These are phyloP conservation scores for Carex sylvatica DNA, from an alignment of 202 grass and related monocot species.

Conservation along the genomic window DNA sequence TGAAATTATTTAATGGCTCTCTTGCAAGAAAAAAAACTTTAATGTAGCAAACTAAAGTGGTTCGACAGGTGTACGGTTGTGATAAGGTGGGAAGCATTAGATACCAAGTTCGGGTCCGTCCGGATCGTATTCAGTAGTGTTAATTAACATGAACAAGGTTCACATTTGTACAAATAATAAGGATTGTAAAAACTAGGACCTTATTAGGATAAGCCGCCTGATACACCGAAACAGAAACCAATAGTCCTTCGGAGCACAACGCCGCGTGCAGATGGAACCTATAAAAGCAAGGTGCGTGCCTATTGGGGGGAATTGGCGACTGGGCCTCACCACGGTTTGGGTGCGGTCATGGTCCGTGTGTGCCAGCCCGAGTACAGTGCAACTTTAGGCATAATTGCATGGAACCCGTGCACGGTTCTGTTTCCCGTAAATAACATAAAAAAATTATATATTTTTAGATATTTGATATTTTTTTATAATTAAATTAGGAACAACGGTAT, in stretches of 20 bases:
- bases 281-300: neutral
- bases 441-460: neutral
- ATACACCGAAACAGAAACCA: neutral
- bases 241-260: neutral
- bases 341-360: neutral
- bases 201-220: too few relatives aligned
- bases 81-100: conserved; percentile 25
- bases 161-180: neutral
- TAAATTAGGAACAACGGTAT: neutral
- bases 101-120: neutral
- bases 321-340: neutral
- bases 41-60: neutral
- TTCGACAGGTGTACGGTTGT: conserved; percentile 8
- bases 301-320: neutral
- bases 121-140: neutral
- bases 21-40: neutral
- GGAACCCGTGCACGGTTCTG: conserved; percentile 6
- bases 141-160: neutral
- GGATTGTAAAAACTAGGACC: neutral
- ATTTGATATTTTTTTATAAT: neutral
- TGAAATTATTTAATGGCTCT: neutral
- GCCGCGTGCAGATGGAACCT: neutral
- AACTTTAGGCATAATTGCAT: neutral
- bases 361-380: conserved; percentile 23
- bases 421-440: neutral